Evolutionary conservation across 2,329 filamentous ascomycete genomes (phyloP).

Genomic region (Chaetoscypha palmicola): DNA sequence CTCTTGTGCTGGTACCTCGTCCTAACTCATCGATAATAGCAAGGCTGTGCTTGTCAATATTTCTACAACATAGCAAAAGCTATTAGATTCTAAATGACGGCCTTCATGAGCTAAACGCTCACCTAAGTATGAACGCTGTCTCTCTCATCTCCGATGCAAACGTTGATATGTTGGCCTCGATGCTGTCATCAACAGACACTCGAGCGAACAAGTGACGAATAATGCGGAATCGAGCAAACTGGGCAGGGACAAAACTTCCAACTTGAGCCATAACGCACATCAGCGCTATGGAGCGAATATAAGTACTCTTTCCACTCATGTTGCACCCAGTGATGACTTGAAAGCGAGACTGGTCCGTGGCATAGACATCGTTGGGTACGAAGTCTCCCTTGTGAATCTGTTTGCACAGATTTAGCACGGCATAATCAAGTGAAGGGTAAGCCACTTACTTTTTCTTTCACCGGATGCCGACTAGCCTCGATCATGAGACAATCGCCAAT

Average conservation of each 20-base stretch:
- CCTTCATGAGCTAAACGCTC: constrained; percentile 2
- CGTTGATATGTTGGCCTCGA: constrained; percentile 86
- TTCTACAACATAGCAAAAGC: no score
- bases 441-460: constrained; percentile 52
- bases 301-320: constrained; percentile 97
- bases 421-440: no score
- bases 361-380: constrained; percentile 86
- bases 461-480: constrained; percentile 60
- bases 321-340: constrained; percentile 95
- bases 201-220: constrained; percentile 80
- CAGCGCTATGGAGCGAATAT: constrained; percentile 78
- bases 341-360: constrained; percentile 71
- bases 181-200: constrained; percentile 77
- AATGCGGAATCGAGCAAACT: constrained; percentile 75
- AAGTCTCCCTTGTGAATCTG: constrained; percentile 59
- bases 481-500: constrained; percentile 58
- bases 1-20: constrained; percentile 78
- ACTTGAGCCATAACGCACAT: constrained; percentile 91
- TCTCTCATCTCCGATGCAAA: constrained; percentile 96
- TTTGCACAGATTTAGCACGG: no score
- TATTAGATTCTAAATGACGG: no score
- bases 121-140: constrained; percentile 81
- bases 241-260: constrained; percentile 81
- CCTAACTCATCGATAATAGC: constrained; percentile 89
- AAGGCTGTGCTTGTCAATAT: constrained; percentile 69